phyloP scores from a whole-genome alignment of 1,139 yeast genomes.

The Insectozyma bohioensis region DNA sequence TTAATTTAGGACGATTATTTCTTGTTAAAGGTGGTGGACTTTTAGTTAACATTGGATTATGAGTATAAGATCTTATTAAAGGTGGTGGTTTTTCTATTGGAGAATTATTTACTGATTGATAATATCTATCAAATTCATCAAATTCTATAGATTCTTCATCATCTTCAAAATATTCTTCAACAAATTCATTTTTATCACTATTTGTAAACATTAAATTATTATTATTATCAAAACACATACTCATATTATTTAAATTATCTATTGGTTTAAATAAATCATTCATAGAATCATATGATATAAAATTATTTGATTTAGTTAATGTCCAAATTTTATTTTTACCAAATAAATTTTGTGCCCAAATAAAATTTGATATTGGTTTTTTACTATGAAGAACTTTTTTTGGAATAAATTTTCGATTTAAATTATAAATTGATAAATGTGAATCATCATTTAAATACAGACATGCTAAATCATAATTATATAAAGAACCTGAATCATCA shows the following conservation, averaged over 20 bases:
- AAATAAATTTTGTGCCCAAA: constrained; percentile 36
- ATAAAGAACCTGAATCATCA: constrained; percentile 29
- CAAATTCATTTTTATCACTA: constrained; percentile 51
- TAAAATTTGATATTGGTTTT: constrained; percentile 44
- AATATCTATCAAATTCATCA: constrained; percentile 5
- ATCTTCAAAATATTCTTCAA: constrained; percentile 30
- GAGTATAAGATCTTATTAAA: constrained; percentile 24
- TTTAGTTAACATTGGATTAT: constrained; percentile 18
- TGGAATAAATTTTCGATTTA: constrained; percentile 76
- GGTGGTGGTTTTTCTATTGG: constrained; percentile 29
- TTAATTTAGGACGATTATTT: constrained; percentile 26
- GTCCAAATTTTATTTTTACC: constrained; percentile 38
- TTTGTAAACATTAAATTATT: constrained; percentile 53
- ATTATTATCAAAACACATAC: constrained; percentile 54
- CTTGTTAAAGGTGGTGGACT: constrained; percentile 17
- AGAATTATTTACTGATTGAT: constrained; percentile 24
- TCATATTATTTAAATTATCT: constrained; percentile 51
- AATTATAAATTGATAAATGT: constrained; percentile 68
- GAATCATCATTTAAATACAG: constrained; percentile 79
- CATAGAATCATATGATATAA: constrained; percentile 57
- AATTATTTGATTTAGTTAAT: constrained; percentile 46
- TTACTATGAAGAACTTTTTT: constrained; percentile 59
- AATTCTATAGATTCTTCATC: constrained; percentile 6
- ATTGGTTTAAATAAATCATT: constrained; percentile 49
- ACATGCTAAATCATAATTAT: constrained; percentile 68